Evolutionary conservation across 805 yeast species (phyloP), one percentile per base, ranked within the genome.

Genomic region (Candida easanensis): DNA sequence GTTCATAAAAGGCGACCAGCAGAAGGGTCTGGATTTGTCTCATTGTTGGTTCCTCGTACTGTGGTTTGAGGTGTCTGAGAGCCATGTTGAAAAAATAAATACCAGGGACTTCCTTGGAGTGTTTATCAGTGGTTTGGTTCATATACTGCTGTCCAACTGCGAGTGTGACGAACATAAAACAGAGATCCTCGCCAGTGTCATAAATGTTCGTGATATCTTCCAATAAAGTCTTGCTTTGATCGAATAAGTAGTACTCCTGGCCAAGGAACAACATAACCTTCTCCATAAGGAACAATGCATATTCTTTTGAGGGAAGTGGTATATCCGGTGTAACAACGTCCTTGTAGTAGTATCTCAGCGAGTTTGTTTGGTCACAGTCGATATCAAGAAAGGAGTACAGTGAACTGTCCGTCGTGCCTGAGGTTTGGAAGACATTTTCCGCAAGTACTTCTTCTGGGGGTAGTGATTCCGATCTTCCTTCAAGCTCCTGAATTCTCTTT

Each of bases 1-100:
- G 71, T 28, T 60, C 59, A 39, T 57, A 68, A 42, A 61, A 63
- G 4, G 64, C 70, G 22, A 66, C 51, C 32, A 66, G 45, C 18
- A 65, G 46, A 30, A 63, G 58, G 1, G 66, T 61, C 48, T 68
- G 70, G 27, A 67, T 58, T 36, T 51, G 43, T 11, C 57, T 51
- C n/a, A 60, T 40, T 15, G 54, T 52, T 16, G 69, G 70, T 40
- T 58, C 58, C 47, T 67, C 71, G 35, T 59, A 55, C 3, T 61
- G 59, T 9, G 46, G 52, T 11, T 53, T 56, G 41, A 62, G 63
- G 35, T 53, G 56, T 45, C 57, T 57, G 45, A 62, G 51, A 9
- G 68, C 68, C 17, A 64, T 64, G 32, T 55, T 48, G 37, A 49
- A 57, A 40, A 50, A 56, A 3, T 39, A 35, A 9, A 58, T 56